These are phyloP conservation scores for Hypoxylon trugodes DNA, from an alignment of 495 filamentous ascomycete species.

Conservation along the genomic window DNA sequence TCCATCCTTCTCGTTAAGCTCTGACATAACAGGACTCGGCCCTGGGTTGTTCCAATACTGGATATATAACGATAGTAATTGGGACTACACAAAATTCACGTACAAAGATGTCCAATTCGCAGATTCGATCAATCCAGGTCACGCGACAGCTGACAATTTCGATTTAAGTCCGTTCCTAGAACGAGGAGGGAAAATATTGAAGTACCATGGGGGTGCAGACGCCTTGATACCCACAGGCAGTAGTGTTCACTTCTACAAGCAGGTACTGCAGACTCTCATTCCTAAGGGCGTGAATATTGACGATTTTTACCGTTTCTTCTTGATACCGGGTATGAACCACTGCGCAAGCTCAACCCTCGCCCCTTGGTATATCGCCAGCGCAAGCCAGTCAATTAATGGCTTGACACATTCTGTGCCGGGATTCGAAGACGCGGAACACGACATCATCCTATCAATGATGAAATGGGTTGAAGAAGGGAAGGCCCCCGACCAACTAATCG, in stretches of 20 bases:
- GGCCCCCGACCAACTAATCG: slow-evolving; percentile 52
- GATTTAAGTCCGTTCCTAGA: slow-evolving; percentile 55
- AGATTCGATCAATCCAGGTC: slow-evolving; percentile 45
- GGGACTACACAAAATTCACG: slow-evolving; percentile 50
- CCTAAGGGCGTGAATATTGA: slow-evolving; percentile 42
- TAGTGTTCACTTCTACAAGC: slow-evolving; percentile 54
- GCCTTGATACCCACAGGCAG: slow-evolving; percentile 56
- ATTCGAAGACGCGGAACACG: slow-evolving; percentile 50
- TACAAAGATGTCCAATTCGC: slow-evolving; percentile 44
- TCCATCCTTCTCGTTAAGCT: slow-evolving; percentile 17
- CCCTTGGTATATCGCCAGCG: slow-evolving; percentile 53
- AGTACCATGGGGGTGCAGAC: slow-evolving; percentile 65
- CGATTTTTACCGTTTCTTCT: slow-evolving; percentile 55
- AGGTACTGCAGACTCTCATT: slow-evolving; percentile 27
- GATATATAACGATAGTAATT: slow-evolving; percentile 52
- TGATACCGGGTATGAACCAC: slow-evolving; percentile 57
- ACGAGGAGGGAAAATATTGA: slow-evolving; percentile 62
- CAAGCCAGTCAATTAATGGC: slow-evolving; percentile 42
- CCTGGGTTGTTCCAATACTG: slow-evolving; percentile 51
- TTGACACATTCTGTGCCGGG: slow-evolving; percentile 47
- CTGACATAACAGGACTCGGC: slow-evolving; percentile 38
- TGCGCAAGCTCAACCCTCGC: slow-evolving; percentile 42
- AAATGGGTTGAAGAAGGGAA: slow-evolving; percentile 55
- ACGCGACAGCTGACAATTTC: slow-evolving; percentile 54
- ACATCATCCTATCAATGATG: slow-evolving; percentile 53